Evolutionary conservation across 1,139 yeast genomes (phyloP), one percentile per base, ranked within the genome.

Genomic region (Candida neerlandica): DNA sequence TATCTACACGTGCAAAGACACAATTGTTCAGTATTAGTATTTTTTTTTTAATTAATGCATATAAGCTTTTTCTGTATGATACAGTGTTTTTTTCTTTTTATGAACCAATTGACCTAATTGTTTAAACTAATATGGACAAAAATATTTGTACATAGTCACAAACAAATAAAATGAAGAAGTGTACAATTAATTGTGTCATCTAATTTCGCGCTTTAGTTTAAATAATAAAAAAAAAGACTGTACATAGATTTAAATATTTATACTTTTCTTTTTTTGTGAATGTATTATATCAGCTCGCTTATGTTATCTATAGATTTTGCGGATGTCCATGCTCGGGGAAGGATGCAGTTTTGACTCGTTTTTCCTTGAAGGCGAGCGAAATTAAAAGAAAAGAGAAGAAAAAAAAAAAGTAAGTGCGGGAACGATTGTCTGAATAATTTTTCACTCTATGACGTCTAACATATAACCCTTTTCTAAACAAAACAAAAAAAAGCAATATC

Each of bases 1-100:
- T 56, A 72, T 92, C 23, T 89, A 86, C 58, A 58, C 64, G 21
- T 76, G 81, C 60, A 61, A 64, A 15, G 80, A 76, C 48, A 66
- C 71, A 27, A 59, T 73, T 2, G 69, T 68, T 19, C 80, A 75
- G 53, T 75, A 71, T 55, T 71, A 39, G 33, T 14, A 12, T 12
- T 19, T 18, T 9, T 6, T 6, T 33, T 35, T 6, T 11, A 18
- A 35, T 18, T 6, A 4, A 9, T 35, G 18, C 9, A 35, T 12
- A 15, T 35, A 16, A 11, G 14, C 4, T 37, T 12, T 37, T 37
- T 35, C 23, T 35, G 5, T 16, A 5, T 16, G 6, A 5, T 14
- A 16, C 18, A 14, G 6, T 14, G 9, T 11, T 10, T 33, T n/a
- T 33, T 33, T 6, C 15, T 14, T 33, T 14, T 14, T 15, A 15